Base-by-base conservation (phyloP, 257 asterid genomes). In the Verbascum thapsus region DNA sequence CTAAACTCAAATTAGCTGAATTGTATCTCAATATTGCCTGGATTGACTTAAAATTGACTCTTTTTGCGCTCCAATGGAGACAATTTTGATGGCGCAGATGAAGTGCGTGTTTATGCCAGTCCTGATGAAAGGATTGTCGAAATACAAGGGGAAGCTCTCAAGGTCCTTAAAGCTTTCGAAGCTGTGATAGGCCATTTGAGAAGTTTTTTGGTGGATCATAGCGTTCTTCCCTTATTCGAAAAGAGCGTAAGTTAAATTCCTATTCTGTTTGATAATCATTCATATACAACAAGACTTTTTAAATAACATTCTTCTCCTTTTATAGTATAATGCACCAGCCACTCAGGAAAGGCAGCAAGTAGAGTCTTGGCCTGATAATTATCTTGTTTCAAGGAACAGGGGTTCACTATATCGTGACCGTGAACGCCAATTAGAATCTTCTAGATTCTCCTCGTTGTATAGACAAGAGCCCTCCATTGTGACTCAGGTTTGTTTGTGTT, bases 41-140 rank as follows among this genome's bases (percentile, higher is more conserved):
- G 32, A 26, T 26, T 5, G 32, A 26, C 32, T 26, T 26, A 1
- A n/a, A n/a, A 26, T 26, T 26, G 55, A 47, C 22, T 30, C 42
- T 54, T 35, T 11, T 45, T 56, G 13, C n/a, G 39, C 51, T 26
- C 17, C 56, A 13, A 26, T 35, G 23, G 51, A 42, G 64, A 16
- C 41, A 59, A 30, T 57, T 45, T 76, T 57, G 61, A 63, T 64
- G 66, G 49, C 63, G 54, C 82, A 88, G 98, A 84, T 58, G 95
- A 86, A 32, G 40, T 69, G 66, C 90, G 91, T 44, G 16, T 60
- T 54, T 88, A 82, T 78, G 96, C 88, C 61, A 73, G 61, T 79
- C 69, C 95, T 10, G 96, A 84, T 39, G 98, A 91, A 83, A 80
- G 95, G 75, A 67, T 88, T 58, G 88, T 88, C 18, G 98, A 91